phyloP scores from a whole-genome alignment of 192 early-diverging fungal species.

The Chytriomyces sp. region DNA sequence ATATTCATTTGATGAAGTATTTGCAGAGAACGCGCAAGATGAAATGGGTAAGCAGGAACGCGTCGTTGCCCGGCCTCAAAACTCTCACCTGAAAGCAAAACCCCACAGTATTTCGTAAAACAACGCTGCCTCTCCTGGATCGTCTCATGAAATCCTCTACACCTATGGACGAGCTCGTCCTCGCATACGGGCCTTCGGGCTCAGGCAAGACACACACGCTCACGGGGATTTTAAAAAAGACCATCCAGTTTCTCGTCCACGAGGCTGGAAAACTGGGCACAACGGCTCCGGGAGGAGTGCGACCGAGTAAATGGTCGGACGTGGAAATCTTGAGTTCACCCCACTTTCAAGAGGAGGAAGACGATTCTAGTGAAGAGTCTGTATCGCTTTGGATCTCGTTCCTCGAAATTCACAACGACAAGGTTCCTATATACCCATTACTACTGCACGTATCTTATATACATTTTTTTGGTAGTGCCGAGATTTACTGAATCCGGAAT shows the following conservation, averaged over 20 bases:
- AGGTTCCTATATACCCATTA: not conserved
- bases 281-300: no score
- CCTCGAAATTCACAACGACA: conserved; percentile 16
- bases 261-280: no score
- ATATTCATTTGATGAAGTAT: conserved; percentile 27
- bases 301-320: no score
- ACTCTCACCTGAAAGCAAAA: not conserved
- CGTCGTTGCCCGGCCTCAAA: not conserved
- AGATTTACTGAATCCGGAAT: conserved; percentile 4
- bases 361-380: not conserved
- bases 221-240: conserved; percentile 8
- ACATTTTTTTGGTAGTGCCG: not conserved
- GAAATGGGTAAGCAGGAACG: conserved; percentile 2
- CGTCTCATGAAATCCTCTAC: not conserved
- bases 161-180: conserved; percentile 18
- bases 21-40: conserved; percentile 18
- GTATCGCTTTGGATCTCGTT: conserved; percentile 23
- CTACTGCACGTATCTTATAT: not conserved
- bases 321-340: no score
- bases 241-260: conserved; percentile 11
- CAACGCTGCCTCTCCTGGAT: conserved; percentile 21
- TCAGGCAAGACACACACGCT: conserved; percentile 29
- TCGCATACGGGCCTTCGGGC: conserved; percentile 33
- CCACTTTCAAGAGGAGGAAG: no score
- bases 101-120: conserved; percentile 13